Evolutionary conservation across 805 yeast species (phyloP).

Genomic region (Metschnikowia reukaufii): DNA sequence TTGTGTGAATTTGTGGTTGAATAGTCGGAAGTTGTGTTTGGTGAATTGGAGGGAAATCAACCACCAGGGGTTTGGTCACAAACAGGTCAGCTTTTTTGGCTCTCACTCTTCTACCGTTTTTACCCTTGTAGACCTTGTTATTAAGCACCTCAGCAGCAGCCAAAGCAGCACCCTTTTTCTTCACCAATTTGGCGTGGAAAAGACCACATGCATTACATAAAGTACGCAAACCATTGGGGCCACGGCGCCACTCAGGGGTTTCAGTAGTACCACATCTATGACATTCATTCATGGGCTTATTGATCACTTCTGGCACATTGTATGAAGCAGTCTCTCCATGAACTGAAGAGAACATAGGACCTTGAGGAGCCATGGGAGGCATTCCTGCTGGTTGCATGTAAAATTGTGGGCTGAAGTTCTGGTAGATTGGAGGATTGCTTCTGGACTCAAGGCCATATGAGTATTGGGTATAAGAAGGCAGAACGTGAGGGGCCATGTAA

Average conservation of each 20-base stretch:
- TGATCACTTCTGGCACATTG: slow-evolving; percentile 18
- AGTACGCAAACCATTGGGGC: slow-evolving; percentile 47
- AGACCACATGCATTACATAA: slow-evolving; percentile 46
- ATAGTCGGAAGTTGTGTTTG: neutral
- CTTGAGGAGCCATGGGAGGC: neutral
- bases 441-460: neutral
- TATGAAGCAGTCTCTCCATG: slow-evolving; percentile 5
- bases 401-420: neutral
- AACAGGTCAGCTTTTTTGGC: neutral
- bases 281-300: slow-evolving; percentile 35
- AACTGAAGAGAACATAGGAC: neutral
- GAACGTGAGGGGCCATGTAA: neutral
- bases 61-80: slow-evolving; percentile 5
- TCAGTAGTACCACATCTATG: slow-evolving; percentile 48
- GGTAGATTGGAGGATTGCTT: neutral
- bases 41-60: slow-evolving; percentile 14
- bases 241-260: slow-evolving; percentile 47
- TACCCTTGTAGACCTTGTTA: slow-evolving; percentile 44
- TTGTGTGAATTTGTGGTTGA: neutral
- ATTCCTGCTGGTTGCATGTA: neutral
- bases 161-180: slow-evolving; percentile 29
- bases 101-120: slow-evolving; percentile 40
- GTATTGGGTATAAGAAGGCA: neutral
- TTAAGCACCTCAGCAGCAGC: slow-evolving; percentile 41
- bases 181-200: slow-evolving; percentile 41